These are phyloP conservation scores for Saprolegnia parasitica DNA, from an alignment of 352 stramenopile genomes.

Conservation along the genomic window DNA sequence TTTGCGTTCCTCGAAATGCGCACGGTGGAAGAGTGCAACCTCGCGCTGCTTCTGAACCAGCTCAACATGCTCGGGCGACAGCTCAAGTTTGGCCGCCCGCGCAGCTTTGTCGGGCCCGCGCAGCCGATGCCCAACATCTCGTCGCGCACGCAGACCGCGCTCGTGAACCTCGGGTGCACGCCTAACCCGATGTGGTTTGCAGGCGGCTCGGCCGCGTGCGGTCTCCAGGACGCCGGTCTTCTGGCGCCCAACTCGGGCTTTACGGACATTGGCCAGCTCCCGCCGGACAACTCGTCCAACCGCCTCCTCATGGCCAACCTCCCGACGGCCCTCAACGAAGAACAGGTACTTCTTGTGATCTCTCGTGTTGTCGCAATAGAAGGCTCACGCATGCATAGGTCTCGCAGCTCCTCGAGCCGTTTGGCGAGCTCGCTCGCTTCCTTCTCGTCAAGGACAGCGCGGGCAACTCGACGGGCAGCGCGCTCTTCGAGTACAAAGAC, in stretches of 20 bases:
- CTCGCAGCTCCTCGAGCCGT: constrained; percentile 79
- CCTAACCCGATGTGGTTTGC: constrained; percentile 76
- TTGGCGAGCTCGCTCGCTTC: constrained; percentile 67
- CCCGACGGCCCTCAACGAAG: constrained; percentile 60
- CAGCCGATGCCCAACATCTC: constrained; percentile 68
- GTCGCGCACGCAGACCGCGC: constrained; percentile 63
- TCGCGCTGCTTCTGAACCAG: constrained; percentile 79
- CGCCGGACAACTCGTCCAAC: constrained; percentile 35
- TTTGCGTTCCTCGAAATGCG: constrained; percentile 88
- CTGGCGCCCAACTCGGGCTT: constrained; percentile 15
- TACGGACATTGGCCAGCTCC: constrained; percentile 18
- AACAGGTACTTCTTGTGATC: constrained; percentile 38
- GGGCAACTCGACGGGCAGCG: constrained; percentile 54
- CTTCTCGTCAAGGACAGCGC: constrained; percentile 54
- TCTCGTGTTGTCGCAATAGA: neutral
- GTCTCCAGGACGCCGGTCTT: constrained; percentile 11
- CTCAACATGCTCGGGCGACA: constrained; percentile 69
- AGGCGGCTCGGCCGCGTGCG: constrained; percentile 20
- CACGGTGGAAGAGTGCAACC: constrained; percentile 79
- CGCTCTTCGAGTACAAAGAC: constrained; percentile 78
- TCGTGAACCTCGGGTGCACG: constrained; percentile 75
- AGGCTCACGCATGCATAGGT: constrained; percentile 27
- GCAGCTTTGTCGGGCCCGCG: constrained; percentile 77
- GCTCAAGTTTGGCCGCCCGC: constrained; percentile 80
- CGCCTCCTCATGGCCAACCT: constrained; percentile 80